Evolutionary conservation across 495 filamentous ascomycete genomes (phyloP), one percentile per base, ranked within the genome.

Genomic region (Penicillium maclennaniae): DNA sequence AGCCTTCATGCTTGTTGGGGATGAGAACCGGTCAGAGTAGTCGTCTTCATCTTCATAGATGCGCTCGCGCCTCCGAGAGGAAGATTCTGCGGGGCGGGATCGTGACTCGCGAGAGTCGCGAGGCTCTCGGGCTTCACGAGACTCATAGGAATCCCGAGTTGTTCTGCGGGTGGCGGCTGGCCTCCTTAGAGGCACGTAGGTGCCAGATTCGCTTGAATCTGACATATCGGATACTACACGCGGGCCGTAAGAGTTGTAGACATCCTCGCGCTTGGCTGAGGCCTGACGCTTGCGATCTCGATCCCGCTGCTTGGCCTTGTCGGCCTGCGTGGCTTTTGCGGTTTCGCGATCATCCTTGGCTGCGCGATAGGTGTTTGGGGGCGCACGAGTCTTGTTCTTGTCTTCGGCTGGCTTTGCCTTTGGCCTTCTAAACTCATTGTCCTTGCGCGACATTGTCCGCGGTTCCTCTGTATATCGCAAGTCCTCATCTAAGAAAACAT

Each of bases 281-380:
- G 62, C 55, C 27, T 79, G 75, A 48, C 67, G 73, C 52, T 65
- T 74, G 46, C 74, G 72, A 49, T 81, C 79, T 63, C 75, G 82
- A 55, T 77, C 81, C 56, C 69, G 73, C 42, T 55, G 65, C 71
- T 74, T 82, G 59, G 60, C 70, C 37, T 63, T 66, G 45, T 68
- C 68, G 40, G 66, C 57, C 52, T 69, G 63, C 25, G 59, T 58
- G 8, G 69, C 56, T 43, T 69, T 72, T 16, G 59, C 48, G 27
- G 43, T 65, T 14, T 70, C 67, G 38, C 70, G 71, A n/a, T 38
- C 41, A 19, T 74, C 69, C 54, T 68, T 68, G 10, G 63, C 54
- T 5, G 63, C 54, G 31, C 57, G 63, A 28, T 62, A 42, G 23
- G 51, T 49, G 38, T 54, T 70, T 25, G 53, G 17, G 17, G 73